Conservation (phyloP, 2,329 filamentous ascomycete genomes). For the Madurella fahalii region DNA sequence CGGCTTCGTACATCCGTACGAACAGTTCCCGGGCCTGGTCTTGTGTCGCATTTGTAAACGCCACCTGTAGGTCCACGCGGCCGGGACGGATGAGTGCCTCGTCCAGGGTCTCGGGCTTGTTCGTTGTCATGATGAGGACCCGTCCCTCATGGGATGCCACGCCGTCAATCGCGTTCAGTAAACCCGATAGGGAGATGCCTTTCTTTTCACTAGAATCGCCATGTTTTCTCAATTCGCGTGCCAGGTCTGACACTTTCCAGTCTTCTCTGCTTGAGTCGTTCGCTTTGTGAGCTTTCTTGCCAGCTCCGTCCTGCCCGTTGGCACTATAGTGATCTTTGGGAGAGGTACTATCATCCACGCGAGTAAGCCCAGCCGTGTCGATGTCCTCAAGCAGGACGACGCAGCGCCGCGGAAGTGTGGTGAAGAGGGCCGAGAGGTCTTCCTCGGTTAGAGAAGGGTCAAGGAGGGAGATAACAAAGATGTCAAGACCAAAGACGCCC, state of each 20-base stretch:
- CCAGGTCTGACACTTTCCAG: slow-evolving; percentile 37
- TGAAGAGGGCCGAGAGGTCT: slow-evolving; percentile 56
- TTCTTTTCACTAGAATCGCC: slow-evolving; percentile 37
- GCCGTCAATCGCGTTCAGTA: slow-evolving; percentile 81
- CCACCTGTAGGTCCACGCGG: slow-evolving; percentile 65
- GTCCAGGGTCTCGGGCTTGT: slow-evolving; percentile 69
- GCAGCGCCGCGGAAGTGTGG: slow-evolving; percentile 56
- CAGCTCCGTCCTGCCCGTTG: slow-evolving; percentile 21
- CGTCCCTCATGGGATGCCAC: slow-evolving; percentile 75
- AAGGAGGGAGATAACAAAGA: slow-evolving; percentile 59
- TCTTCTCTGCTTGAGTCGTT: slow-evolving; percentile 33
- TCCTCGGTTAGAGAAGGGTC: slow-evolving; percentile 60
- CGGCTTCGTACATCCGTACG: slow-evolving; percentile 55
- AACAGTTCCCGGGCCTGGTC: slow-evolving; percentile 56
- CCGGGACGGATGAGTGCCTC: slow-evolving; percentile 70
- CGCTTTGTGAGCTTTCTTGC: slow-evolving; percentile 28
- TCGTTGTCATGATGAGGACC: slow-evolving; percentile 79
- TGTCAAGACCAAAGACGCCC: slow-evolving; percentile 61
- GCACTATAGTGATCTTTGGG: slow-evolving; percentile 6
- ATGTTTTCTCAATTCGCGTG: slow-evolving; percentile 42
- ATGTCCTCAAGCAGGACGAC: slow-evolving; percentile 68
- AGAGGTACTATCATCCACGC: slow-evolving; percentile 30
- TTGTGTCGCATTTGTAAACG: slow-evolving; percentile 49
- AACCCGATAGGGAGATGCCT: slow-evolving; percentile 69
- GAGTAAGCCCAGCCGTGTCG: slow-evolving; percentile 58